These are phyloP conservation scores for Schoenoplectus triqueter DNA, from an alignment of 202 grass and related monocot species.

Conservation along the genomic window DNA sequence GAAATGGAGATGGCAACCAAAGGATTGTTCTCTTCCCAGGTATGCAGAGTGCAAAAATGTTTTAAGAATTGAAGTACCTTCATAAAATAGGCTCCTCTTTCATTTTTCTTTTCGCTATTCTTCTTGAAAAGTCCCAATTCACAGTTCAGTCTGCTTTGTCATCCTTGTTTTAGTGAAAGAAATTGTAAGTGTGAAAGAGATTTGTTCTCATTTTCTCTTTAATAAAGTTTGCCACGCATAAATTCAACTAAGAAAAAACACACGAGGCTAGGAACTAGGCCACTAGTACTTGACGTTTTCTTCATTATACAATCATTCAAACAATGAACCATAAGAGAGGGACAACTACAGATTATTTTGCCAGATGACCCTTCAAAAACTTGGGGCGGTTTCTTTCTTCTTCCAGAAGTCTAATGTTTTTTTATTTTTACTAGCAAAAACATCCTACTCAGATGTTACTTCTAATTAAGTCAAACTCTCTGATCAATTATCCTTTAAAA, in stretches of 20 bases:
- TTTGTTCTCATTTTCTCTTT: neutral
- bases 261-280: neutral
- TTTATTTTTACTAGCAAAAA: constrained; percentile 20
- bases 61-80: neutral
- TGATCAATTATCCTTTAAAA: constrained; percentile 5
- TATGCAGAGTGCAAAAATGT: constrained; percentile 14
- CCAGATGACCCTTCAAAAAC: constrained; percentile 23
- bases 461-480: constrained; percentile 25
- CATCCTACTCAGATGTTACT: constrained; percentile 5
- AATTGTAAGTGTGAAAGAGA: neutral
- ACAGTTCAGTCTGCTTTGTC: neutral
- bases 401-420: neutral
- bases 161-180: neutral
- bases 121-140: neutral
- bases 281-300: neutral
- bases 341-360: neutral
- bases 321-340: neutral
- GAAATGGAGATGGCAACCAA: constrained; percentile 98
- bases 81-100: neutral
- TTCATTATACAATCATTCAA: neutral
- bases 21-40: constrained; percentile 74
- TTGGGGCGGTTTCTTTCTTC: neutral
- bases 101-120: neutral
- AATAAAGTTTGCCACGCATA: neutral
- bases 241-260: neutral